Percentiles rank a stretch among this genome's conserved stretches.
Conservation (phyloP, 1,284 basidiomycete species). For the Ceratorhiza oryzae-sativae region DNA sequence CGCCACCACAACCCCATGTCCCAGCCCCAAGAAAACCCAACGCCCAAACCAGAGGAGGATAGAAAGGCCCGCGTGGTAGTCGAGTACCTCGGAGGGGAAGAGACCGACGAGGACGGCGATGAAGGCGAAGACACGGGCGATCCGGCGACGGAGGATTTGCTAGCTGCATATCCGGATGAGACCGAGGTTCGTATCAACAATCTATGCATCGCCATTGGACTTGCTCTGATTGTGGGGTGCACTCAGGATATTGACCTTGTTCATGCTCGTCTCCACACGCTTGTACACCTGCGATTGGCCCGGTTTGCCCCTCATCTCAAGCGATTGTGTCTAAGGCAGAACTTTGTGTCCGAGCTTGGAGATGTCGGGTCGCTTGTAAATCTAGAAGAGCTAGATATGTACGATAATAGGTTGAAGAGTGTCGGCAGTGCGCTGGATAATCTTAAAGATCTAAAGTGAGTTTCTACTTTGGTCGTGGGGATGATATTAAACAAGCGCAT, state of each 20-base stretch:
- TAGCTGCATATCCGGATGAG: slow-evolving; percentile 62
- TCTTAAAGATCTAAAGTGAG: slow-evolving; percentile 69
- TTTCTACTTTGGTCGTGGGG: slow-evolving; percentile 53
- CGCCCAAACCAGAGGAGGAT: neutral
- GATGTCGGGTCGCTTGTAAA: slow-evolving; percentile 69
- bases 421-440: slow-evolving; percentile 71
- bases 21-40: too few species aligned
- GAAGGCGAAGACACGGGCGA: slow-evolving; percentile 51
- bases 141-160: slow-evolving; percentile 48
- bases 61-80: slow-evolving; percentile 32
- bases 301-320: slow-evolving; percentile 75
- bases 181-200: slow-evolving; percentile 73
- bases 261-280: slow-evolving; percentile 74
- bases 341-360: slow-evolving; percentile 78
- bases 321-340: slow-evolving; percentile 89
- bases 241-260: slow-evolving; percentile 87
- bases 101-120: slow-evolving; percentile 48
- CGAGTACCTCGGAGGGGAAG: slow-evolving; percentile 35
- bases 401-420: slow-evolving; percentile 90
- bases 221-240: slow-evolving; percentile 9
- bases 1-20: slow-evolving; percentile 11
- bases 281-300: slow-evolving; percentile 64
- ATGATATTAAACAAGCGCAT: slow-evolving; percentile 1
- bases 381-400: slow-evolving; percentile 91
- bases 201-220: slow-evolving; percentile 25